Evolutionary conservation across 495 filamentous ascomycete genomes (phyloP).

Genomic region (Aspergillus ostianus): DNA sequence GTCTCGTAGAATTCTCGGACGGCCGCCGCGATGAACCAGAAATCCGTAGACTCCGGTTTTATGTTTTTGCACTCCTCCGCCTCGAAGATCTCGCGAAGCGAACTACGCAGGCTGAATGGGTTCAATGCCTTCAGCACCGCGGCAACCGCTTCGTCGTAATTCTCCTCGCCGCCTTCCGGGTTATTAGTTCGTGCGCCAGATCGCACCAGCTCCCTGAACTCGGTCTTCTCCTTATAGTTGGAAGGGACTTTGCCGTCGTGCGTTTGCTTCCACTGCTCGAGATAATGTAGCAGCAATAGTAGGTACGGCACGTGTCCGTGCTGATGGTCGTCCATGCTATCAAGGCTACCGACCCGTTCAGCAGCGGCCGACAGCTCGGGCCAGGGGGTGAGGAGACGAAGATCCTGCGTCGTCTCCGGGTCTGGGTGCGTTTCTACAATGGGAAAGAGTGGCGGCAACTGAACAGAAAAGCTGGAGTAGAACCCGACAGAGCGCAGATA

Average conservation of each 20-base stretch:
- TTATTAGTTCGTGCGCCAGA: constrained; percentile 66
- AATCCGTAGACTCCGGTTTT: constrained; percentile 48
- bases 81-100: constrained; percentile 74
- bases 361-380: constrained; percentile 65
- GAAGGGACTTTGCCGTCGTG: constrained; percentile 68
- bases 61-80: constrained; percentile 56
- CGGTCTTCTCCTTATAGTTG: constrained; percentile 83
- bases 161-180: constrained; percentile 90
- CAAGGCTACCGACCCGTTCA: constrained; percentile 63
- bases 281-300: constrained; percentile 78
- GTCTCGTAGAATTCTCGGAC: constrained; percentile 69
- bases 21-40: constrained; percentile 90
- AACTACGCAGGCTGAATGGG: constrained; percentile 60
- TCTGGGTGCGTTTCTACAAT: constrained; percentile 97
- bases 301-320: constrained; percentile 95
- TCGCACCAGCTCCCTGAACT: constrained; percentile 69
- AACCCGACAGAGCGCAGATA: constrained; percentile 87
- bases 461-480: constrained; percentile 77
- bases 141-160: constrained; percentile 88
- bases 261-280: constrained; percentile 75
- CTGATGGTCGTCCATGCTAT: constrained; percentile 70
- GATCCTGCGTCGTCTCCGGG: constrained; percentile 76
- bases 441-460: constrained; percentile 75
- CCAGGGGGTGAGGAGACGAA: constrained; percentile 87
- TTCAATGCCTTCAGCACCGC: constrained; percentile 84